Conservation (phyloP, 2,329 filamentous ascomycete species). For the Davidsoniella australis region DNA sequence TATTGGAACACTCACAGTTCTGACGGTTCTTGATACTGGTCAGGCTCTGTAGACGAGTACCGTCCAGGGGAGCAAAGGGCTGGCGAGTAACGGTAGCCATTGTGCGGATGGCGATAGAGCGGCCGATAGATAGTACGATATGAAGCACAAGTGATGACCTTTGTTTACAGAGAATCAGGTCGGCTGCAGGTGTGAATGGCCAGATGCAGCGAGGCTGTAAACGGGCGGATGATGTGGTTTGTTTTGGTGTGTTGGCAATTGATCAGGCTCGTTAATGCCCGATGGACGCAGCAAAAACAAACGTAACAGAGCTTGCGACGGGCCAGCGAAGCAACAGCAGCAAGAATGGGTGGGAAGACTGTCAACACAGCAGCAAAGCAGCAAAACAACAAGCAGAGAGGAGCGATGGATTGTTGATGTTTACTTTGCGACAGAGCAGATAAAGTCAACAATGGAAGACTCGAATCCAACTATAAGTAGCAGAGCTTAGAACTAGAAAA, state of each 20-base stretch:
- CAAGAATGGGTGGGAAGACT: neutral
- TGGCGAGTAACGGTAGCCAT: constrained; percentile 47
- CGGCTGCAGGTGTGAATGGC: constrained; percentile 5
- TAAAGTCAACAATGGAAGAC: neutral
- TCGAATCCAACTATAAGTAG: neutral
- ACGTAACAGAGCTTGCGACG: neutral
- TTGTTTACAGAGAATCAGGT: neutral
- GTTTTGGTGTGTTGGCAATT: constrained; percentile 7
- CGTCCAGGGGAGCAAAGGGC: constrained; percentile 59
- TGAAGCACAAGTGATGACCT: neutral
- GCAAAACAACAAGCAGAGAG: neutral
- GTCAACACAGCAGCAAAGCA: neutral
- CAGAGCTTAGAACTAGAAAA: neutral
- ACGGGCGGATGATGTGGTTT: constrained; percentile 2
- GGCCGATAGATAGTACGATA: neutral
- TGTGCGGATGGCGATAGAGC: constrained; percentile 12
- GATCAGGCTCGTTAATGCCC: constrained; percentile 4
- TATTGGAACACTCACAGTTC: constrained; percentile 36
- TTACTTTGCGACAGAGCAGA: neutral
- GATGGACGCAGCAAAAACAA: constrained; percentile 2
- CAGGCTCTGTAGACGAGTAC: constrained; percentile 50
- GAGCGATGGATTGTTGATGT: constrained; percentile 1
- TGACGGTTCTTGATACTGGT: constrained; percentile 66
- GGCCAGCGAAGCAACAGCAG: constrained; percentile 7
- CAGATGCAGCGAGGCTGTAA: neutral